These are phyloP conservation scores for Sugiyamaella boreocaroliniensis DNA, from an alignment of 805 yeast genomes.

Conservation along the genomic window DNA sequence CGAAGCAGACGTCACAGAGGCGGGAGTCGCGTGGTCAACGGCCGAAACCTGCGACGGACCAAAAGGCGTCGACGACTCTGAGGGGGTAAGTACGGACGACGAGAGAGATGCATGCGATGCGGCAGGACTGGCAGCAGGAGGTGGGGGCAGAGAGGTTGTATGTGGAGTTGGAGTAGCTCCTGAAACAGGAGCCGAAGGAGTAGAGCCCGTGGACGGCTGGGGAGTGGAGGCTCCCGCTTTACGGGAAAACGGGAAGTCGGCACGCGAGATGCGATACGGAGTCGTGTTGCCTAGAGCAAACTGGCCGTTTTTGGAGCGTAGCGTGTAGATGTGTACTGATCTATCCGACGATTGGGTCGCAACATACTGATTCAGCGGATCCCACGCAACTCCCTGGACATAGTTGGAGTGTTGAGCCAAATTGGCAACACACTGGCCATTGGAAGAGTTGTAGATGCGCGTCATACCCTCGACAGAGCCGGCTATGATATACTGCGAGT, in stretches of 20 bases:
- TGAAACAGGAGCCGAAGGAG: background rate
- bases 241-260: constrained; percentile 45
- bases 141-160: background rate
- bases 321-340: constrained; percentile 61
- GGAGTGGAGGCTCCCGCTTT: background rate
- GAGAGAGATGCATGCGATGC: constrained; percentile 3
- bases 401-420: constrained; percentile 76
- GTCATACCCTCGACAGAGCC: constrained; percentile 89
- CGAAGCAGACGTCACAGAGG: constrained; percentile 1
- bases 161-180: background rate
- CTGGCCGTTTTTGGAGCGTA: constrained; percentile 31
- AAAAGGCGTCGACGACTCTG: background rate
- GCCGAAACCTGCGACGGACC: background rate
- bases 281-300: constrained; percentile 31
- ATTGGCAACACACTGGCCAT: constrained; percentile 52
- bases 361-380: constrained; percentile 68
- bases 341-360: constrained; percentile 91
- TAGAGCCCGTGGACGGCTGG: background rate
- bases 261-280: constrained; percentile 45
- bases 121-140: background rate
- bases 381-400: constrained; percentile 97
- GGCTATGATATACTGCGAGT: constrained; percentile 63
- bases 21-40: background rate
- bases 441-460: constrained; percentile 53
- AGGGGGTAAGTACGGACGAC: background rate